Conservation (phyloP, 805 yeast species). For the Kodamaea neixiangensis region DNA sequence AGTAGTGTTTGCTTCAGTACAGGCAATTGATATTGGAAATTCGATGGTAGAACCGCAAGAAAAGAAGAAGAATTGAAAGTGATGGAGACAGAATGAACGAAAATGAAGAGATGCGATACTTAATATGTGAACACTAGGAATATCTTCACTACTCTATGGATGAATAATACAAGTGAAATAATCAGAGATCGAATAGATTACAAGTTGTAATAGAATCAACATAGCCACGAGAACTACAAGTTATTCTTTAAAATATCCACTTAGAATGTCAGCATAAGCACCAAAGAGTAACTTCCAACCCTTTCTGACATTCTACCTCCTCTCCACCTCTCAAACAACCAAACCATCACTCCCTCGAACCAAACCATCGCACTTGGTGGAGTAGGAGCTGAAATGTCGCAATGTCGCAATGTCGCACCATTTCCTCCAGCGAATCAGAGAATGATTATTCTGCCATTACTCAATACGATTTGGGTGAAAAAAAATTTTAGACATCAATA, state of each 20-base stretch:
- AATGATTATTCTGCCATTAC: conserved; percentile 23
- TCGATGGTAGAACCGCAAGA: no score
- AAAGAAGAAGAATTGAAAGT: no score
- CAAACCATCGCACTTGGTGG: conserved; percentile 19
- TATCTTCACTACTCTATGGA: background rate
- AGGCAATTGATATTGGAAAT: background rate
- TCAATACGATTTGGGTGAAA: conserved; percentile 12
- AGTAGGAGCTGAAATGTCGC: conserved; percentile 4
- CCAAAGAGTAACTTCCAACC: no score
- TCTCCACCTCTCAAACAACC: background rate
- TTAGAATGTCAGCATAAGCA: no score
- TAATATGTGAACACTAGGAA: no score
- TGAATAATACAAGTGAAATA: background rate
- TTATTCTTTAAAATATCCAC: no score
- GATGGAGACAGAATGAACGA: no score
- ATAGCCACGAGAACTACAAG: no score
- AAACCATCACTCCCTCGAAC: background rate
- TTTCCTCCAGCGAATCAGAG: conserved; percentile 29
- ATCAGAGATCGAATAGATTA: background rate
- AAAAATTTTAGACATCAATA: conserved; percentile 8
- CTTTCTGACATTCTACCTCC: background rate
- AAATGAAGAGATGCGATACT: no score
- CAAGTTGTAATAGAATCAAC: no score
- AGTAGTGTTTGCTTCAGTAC: no score
- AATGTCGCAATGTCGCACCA: conserved; percentile 1